These are phyloP conservation scores for Alternaria hordeiaustralica DNA, from an alignment of 2,329 filamentous ascomycete genomes.

Conservation along the genomic window DNA sequence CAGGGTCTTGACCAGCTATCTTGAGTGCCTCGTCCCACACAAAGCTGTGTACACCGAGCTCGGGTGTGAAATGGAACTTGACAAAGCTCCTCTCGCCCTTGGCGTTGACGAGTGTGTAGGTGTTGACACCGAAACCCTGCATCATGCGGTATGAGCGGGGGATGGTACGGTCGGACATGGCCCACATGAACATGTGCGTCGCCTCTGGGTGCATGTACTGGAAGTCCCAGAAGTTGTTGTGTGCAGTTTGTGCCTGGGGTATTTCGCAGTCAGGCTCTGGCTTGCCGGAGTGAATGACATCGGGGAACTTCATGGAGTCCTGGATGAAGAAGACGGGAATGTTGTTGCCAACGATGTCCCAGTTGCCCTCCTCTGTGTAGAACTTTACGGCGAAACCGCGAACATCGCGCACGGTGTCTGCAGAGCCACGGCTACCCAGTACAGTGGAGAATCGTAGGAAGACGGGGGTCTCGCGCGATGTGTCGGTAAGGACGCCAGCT, in stretches of 20 bases:
- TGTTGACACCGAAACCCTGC: constrained; percentile 86
- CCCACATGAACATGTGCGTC: constrained; percentile 81
- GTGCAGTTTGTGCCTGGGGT: constrained; percentile 72
- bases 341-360: constrained; percentile 77
- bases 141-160: constrained; percentile 82
- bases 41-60: constrained; percentile 76
- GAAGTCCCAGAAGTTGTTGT: constrained; percentile 83
- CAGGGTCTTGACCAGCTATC: constrained; percentile 67
- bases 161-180: constrained; percentile 76
- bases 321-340: constrained; percentile 80
- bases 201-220: constrained; percentile 69
- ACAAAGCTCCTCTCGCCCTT: constrained; percentile 74
- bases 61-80: constrained; percentile 79
- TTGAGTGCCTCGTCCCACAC: constrained; percentile 84
- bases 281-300: constrained; percentile 69
- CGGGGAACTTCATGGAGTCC: constrained; percentile 50
- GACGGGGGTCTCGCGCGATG: constrained; percentile 68
- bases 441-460: constrained; percentile 82
- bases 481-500: constrained; percentile 72
- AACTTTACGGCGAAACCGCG: constrained; percentile 80
- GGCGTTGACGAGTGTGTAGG: constrained; percentile 71
- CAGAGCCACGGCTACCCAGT: constrained; percentile 74
- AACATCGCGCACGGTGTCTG: constrained; percentile 84
- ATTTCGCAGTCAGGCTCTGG: constrained; percentile 74
- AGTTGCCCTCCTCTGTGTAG: constrained; percentile 79